Evolutionary conservation across 495 filamentous ascomycete species (phyloP), one percentile per base, ranked within the genome.

Genomic region (Aspergillus biplanus): DNA sequence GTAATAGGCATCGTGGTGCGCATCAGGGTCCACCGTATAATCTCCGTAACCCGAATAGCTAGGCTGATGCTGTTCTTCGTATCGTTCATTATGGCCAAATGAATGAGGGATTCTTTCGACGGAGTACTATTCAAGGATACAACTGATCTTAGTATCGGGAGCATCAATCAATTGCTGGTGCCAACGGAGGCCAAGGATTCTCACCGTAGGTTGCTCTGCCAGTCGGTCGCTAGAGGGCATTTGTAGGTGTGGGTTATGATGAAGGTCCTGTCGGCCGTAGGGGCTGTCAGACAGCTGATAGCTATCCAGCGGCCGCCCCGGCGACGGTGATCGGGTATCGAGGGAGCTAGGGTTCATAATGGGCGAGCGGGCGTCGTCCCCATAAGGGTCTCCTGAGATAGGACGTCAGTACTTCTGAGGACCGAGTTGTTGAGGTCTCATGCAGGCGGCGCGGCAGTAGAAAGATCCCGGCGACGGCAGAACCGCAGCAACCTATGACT

Each of bases 1-100:
- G 70, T 90, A 95, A 76, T 97, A 96, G 48, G 88, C 85, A 74
- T 97, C 91, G 68, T 93, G 91, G 66, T 96, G 92, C 44, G 86
- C 87, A 72, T 92, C 86, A 12, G 93, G 93, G 61, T 91, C 86
- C 39, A 97, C 74, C 6, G 86, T 77, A 72, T 94, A 96, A 32
- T 92, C 47, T 50, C 47, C 90, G 60, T 83, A 75, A 34, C 74
- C 72, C 47, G 68, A 73, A 71, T 84, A 87, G 61, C 68, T 77
- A 65, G 61, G 76, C 50, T 58, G 71, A 70, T 73, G 80, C 54
- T 79, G 79, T 68, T 80, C 71, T 75, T 88, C 86, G 67, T 88
- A 91, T 55, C 79, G 77, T 58, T 90, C 84, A 67, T 86, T 87
- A 64, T 88, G 87, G 47, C 86, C 85, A 67, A 88, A 93, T 16